Conservation (phyloP, 1,284 basidiomycete genomes). For the Malassezia furfur region DNA sequence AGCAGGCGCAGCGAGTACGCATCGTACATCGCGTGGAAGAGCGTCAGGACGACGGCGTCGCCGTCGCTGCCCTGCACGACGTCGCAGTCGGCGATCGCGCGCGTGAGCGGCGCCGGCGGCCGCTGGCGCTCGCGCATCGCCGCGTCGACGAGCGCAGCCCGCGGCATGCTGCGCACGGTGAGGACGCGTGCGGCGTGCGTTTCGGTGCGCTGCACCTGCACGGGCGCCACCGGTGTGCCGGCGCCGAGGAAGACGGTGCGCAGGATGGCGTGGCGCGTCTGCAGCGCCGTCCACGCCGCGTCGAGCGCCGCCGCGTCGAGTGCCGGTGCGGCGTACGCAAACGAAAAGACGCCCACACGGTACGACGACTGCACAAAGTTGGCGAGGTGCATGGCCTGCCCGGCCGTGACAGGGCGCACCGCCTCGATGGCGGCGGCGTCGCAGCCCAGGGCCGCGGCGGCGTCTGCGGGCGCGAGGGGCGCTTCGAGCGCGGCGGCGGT, state of each 20-base stretch:
- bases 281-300: conserved; percentile 25
- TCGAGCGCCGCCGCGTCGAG: conserved; percentile 12
- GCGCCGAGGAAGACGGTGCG: conserved; percentile 26
- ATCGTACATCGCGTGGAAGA: conserved; percentile 44
- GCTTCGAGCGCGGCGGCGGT: background rate
- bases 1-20: conserved; percentile 35
- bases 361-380: conserved; percentile 17
- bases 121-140: background rate
- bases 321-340: conserved; percentile 19
- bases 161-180: background rate
- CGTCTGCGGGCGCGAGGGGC: background rate
- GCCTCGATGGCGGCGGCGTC: conserved; percentile 15
- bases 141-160: background rate
- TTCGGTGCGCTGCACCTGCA: conserved; percentile 20
- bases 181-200: background rate
- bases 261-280: conserved; percentile 26
- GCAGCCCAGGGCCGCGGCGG: background rate
- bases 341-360: conserved; percentile 26
- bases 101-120: background rate
- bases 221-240: conserved; percentile 12
- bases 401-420: conserved; percentile 27
- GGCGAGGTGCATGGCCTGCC: conserved; percentile 30
- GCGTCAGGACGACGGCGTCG: conserved; percentile 26
- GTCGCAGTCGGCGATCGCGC: conserved; percentile 1
- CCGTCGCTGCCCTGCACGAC: conserved; percentile 6